Base-by-base conservation (phyloP, 1,284 basidiomycete genomes). In the Cutaneotrichosporon sp. region DNA sequence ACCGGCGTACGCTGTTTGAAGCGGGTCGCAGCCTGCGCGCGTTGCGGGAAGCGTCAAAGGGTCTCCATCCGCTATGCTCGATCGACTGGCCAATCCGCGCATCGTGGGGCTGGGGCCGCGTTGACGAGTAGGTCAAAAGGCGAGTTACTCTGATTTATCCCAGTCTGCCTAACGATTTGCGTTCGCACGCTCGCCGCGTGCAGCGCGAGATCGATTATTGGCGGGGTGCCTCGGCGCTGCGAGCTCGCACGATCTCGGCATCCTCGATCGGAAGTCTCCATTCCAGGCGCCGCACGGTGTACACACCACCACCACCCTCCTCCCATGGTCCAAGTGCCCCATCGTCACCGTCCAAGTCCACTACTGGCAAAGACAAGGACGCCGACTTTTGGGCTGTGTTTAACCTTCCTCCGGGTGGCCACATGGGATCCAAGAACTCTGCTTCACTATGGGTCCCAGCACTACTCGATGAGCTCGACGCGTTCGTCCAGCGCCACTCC, bases 21-120 rank as follows among this genome's bases (percentile, higher is more conserved):
- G 76, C 76, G 6, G 78, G 78, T 0, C 64, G 70, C 30, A 76
- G 74, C 16, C 56, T 80, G 58, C 62, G 78, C 31, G 57, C 76
- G 1, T 63, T 80, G 16, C 51, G 70, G n/a, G 76, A 75, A 18
- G 78, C 78, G 8, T 72, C 72, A 7, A 61, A 56, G 1, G 70
- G 72, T 0, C 63, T 65, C 22, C 78, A 80, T 65, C 76, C 77
- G 0, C 66, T 80, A 4, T 76, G 74, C 53, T 32, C 60, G 9
- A 63, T 61, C 0, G 63, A 64, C 13, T 77, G 75, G 76, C 67
- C 64, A 0, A 32, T 77, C 5, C 56, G 67, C 11, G 65, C 65
- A 0, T 58, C 40, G n/a, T 76, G 76, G 74, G 68, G 64, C 2
- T 78, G 76, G 76, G 75, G 72, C 0, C 30, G 32, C 2, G 26